Conservation (phyloP, 192 early-diverging fungal species). For the Coemansia sp. region DNA sequence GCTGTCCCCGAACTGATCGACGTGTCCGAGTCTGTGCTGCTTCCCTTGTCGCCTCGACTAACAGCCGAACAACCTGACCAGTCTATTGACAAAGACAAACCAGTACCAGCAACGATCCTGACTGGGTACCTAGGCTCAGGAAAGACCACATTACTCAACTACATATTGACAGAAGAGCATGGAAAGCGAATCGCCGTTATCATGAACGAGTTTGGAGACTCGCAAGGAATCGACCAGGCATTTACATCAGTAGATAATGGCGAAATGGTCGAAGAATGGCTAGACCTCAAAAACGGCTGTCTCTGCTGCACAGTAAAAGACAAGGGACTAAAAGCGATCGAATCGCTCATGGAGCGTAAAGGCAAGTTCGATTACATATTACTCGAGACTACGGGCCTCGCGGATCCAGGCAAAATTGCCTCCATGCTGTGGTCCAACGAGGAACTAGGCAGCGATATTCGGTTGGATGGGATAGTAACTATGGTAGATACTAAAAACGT, state of each 20-base stretch:
- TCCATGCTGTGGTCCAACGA: constrained; percentile 98
- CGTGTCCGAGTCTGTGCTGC: constrained; percentile 11
- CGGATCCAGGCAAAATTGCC: constrained; percentile 80
- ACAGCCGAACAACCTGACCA: neutral
- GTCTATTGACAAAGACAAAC: constrained; percentile 13
- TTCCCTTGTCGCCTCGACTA: neutral
- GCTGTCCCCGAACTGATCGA: constrained; percentile 45
- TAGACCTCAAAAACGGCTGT: constrained; percentile 96
- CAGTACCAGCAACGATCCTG: constrained; percentile 56
- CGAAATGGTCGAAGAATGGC: constrained; percentile 90
- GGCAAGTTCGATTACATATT: constrained; percentile 96
- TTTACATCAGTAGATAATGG: constrained; percentile 78
- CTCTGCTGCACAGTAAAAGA: constrained; percentile 98
- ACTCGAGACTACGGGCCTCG: constrained; percentile 88
- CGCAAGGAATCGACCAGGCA: constrained; percentile 91
- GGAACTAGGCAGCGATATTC: constrained; percentile 84
- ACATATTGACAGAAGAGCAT: constrained; percentile 79
- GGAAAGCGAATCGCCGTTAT: constrained; percentile 97
- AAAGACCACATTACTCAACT: constrained; percentile 91
- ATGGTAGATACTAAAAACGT: constrained; percentile 81
- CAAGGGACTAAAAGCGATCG: constrained; percentile 91
- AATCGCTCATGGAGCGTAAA: constrained; percentile 86
- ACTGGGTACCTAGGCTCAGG: constrained; percentile 81
- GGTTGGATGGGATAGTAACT: constrained; percentile 88
- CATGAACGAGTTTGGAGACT: constrained; percentile 98